phyloP scores from a whole-genome alignment of 208 protist species.

The Wallacemonas collosoma region DNA sequence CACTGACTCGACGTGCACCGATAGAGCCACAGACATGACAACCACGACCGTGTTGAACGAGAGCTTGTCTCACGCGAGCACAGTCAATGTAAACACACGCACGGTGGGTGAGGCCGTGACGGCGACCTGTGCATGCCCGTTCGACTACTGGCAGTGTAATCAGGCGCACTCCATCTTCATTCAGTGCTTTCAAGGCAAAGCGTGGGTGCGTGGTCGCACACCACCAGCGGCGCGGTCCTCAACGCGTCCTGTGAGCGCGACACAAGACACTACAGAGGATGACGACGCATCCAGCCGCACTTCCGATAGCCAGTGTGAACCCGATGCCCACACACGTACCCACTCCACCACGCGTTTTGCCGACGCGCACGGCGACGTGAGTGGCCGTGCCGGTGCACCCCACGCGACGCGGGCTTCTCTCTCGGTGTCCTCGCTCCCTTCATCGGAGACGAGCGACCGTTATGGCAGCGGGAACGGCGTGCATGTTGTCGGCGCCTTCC shows the following conservation, averaged over 20 bases:
- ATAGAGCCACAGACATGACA: background rate
- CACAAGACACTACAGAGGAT: background rate
- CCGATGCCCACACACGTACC: no score
- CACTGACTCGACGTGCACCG: background rate
- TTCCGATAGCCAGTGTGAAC: no score
- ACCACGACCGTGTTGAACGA: no score
- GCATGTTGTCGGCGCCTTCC: slow-evolving; percentile 29
- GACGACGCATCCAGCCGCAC: background rate
- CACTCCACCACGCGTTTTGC: no score
- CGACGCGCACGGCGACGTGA: no score
- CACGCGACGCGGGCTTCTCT: no score
- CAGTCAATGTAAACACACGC: no score
- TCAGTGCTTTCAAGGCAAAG: slow-evolving; percentile 53
- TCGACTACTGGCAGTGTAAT: slow-evolving; percentile 62
- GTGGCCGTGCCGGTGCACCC: no score
- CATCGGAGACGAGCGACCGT: background rate
- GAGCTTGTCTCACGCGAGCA: no score
- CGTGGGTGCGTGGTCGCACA: slow-evolving; percentile 32
- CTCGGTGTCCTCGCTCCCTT: no score
- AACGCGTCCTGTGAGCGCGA: background rate
- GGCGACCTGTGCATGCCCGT: slow-evolving; percentile 32
- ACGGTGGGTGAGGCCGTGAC: no score
- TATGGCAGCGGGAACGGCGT: background rate
- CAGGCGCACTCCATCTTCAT: slow-evolving; percentile 65
- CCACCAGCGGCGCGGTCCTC: background rate